Percentiles rank a stretch among this genome's conserved stretches.
phyloP scores from a whole-genome alignment of 495 filamentous ascomycete species.

The Penicillium verhagenii region DNA sequence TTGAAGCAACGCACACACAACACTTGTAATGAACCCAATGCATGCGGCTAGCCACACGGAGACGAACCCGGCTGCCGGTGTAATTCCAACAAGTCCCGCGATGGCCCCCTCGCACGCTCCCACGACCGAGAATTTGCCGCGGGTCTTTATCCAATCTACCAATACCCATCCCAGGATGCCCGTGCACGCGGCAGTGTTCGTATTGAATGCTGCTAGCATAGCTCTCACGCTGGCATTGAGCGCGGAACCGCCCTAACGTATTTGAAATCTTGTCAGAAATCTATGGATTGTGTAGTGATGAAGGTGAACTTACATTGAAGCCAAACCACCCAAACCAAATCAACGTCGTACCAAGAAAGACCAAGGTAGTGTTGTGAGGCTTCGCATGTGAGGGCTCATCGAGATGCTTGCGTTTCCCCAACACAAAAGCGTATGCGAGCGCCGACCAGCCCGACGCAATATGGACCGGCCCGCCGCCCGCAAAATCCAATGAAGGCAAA shows the following conservation, averaged over 20 bases:
- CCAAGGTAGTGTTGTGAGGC: conserved; percentile 55
- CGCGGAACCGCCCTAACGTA: conserved; percentile 50
- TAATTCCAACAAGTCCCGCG: conserved; percentile 63
- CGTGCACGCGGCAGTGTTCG: conserved; percentile 56
- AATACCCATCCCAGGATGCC: conserved; percentile 60
- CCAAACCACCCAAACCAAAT: conserved; percentile 64
- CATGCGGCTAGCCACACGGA: conserved; percentile 40
- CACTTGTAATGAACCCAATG: conserved; percentile 58
- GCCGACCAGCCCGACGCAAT: conserved; percentile 54
- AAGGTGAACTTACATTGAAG: conserved; percentile 50
- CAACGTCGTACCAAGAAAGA: conserved; percentile 57
- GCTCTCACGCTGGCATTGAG: conserved; percentile 57
- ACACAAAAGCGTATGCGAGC: conserved; percentile 55
- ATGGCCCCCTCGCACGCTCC: conserved; percentile 63
- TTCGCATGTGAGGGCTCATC: conserved; percentile 44
- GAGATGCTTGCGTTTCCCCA: conserved; percentile 51
- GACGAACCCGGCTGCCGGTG: conserved; percentile 58
- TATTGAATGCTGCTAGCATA: conserved; percentile 60
- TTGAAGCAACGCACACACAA: conserved; percentile 49
- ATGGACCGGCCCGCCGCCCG: conserved; percentile 57
- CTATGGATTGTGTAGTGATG: background rate
- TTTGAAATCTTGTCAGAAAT: conserved; percentile 2
- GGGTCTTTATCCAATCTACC: conserved; percentile 56
- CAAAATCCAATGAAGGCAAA: conserved; percentile 54
- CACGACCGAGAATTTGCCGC: conserved; percentile 56